Conservation (phyloP, 306 rosid genomes). For the Begonia loranthoides region DNA sequence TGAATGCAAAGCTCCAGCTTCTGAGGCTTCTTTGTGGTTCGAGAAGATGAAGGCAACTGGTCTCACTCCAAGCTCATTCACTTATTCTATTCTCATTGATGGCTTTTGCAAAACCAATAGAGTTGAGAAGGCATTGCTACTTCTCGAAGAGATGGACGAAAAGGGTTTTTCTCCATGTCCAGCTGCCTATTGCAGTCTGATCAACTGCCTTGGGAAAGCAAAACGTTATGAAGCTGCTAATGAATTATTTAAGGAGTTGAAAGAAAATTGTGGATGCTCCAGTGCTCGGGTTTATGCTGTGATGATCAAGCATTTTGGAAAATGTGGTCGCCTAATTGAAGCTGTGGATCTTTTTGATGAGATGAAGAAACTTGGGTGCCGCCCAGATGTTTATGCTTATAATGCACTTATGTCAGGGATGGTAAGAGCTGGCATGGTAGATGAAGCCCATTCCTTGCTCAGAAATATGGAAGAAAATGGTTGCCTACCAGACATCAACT, state of each 20-base stretch:
- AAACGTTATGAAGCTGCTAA: constrained; percentile 85
- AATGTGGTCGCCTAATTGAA: constrained; percentile 60
- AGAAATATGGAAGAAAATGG: constrained; percentile 73
- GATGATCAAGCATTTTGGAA: constrained; percentile 92
- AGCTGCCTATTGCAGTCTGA: constrained; percentile 92
- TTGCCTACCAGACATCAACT: constrained; percentile 60
- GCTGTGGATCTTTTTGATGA: constrained; percentile 65
- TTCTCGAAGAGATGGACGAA: constrained; percentile 99
- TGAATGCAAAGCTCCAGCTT: constrained; percentile 50
- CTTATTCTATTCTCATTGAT: constrained; percentile 83
- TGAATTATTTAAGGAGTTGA: constrained; percentile 79
- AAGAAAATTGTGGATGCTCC: constrained; percentile 71
- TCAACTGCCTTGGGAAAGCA: constrained; percentile 82
- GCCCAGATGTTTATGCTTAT: constrained; percentile 67
- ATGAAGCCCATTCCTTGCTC: constrained; percentile 60
- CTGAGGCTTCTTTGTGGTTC: constrained; percentile 56
- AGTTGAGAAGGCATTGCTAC: constrained; percentile 77
- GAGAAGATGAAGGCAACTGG: constrained; percentile 78
- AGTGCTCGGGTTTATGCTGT: constrained; percentile 96
- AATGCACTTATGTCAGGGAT: constrained; percentile 95
- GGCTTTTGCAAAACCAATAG: constrained; percentile 83
- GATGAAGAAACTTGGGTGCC: constrained; percentile 75
- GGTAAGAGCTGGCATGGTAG: constrained; percentile 67
- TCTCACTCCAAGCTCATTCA: constrained; percentile 61
- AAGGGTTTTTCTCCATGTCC: constrained; percentile 82